These are phyloP conservation scores for Paecilomyces variotii DNA, from an alignment of 2,329 filamentous ascomycete genomes.

Conservation along the genomic window DNA sequence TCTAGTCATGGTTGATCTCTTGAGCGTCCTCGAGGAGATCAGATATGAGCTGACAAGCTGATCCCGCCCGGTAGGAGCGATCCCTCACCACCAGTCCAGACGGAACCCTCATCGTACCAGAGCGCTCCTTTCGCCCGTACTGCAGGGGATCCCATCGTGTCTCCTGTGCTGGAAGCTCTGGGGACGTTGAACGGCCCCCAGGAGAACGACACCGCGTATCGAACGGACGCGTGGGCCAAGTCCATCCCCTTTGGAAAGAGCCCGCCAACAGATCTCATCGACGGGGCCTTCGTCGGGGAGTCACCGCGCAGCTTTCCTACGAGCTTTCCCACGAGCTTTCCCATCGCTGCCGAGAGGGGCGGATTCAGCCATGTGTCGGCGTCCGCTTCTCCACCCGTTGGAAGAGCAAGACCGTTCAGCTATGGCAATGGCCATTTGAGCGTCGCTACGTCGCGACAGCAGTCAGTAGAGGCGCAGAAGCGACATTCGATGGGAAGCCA, in stretches of 20 bases:
- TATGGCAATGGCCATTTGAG: conserved; percentile 32
- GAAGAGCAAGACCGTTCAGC: conserved; percentile 34
- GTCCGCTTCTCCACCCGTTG: conserved; percentile 34
- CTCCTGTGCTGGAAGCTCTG: conserved; percentile 32
- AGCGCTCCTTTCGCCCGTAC: conserved; percentile 23
- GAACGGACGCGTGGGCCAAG: conserved; percentile 38
- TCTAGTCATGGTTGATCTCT: background rate
- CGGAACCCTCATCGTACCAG: conserved; percentile 13
- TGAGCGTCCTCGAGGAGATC: background rate
- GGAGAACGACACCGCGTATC: conserved; percentile 25
- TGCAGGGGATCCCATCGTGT: conserved; percentile 19
- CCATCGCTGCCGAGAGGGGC: conserved; percentile 28
- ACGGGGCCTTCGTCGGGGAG: conserved; percentile 25
- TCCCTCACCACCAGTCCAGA: conserved; percentile 9
- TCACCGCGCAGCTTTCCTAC: conserved; percentile 34
- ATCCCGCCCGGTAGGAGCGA: conserved; percentile 15
- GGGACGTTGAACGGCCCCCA: conserved; percentile 22
- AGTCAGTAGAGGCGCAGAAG: conserved; percentile 30
- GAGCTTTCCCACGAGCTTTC: conserved; percentile 32
- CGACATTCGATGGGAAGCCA: conserved; percentile 30
- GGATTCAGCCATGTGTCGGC: conserved; percentile 34
- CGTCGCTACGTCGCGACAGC: conserved; percentile 28
- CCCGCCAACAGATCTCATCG: conserved; percentile 31
- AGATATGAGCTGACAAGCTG: conserved; percentile 6
- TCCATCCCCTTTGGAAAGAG: conserved; percentile 38